phyloP scores from a whole-genome alignment of 148 eudicot species.

The Simmondsia chinensis region DNA sequence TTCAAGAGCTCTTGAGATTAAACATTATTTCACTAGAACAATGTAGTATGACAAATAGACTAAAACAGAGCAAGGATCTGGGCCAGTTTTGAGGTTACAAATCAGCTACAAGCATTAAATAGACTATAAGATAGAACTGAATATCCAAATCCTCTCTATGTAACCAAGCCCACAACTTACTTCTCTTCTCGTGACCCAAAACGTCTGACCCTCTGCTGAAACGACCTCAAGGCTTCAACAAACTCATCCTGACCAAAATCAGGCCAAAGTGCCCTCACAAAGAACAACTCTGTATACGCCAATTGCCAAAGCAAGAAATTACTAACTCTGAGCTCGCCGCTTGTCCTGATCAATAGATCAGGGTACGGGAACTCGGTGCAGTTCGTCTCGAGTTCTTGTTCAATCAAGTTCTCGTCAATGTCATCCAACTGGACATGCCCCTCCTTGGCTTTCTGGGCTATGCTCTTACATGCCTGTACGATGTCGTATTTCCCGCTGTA shows the following conservation, averaged over 20 bases:
- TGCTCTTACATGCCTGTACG: conserved; percentile 57
- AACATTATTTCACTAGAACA: too few species aligned
- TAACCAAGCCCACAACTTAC: too few species aligned
- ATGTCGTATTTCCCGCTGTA: conserved; percentile 67
- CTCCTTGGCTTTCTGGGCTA: conserved; percentile 54
- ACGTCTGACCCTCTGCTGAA: conserved; percentile 58
- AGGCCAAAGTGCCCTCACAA: conserved; percentile 48
- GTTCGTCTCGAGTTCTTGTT: conserved; percentile 57
- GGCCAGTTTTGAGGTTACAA: too few species aligned
- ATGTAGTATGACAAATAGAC: too few species aligned
- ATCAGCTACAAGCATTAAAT: too few species aligned
- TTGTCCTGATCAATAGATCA: conserved; percentile 62
- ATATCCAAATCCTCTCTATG: too few species aligned
- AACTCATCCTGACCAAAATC: conserved; percentile 69
- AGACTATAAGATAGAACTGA: too few species aligned
- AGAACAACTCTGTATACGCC: conserved; percentile 65
- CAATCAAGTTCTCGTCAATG: conserved; percentile 36
- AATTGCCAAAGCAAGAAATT: conserved; percentile 81
- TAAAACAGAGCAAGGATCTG: too few species aligned
- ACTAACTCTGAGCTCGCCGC: conserved; percentile 76
- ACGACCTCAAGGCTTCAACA: conserved; percentile 43
- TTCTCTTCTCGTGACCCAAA: conserved; percentile 50
- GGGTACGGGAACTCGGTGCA: conserved; percentile 46
- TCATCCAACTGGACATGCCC: conserved; percentile 37
- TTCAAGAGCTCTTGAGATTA: too few species aligned